Percentiles rank a stretch among this genome's conserved stretches.
Conservation (phyloP, 805 yeast genomes). For the Cyberlindnera veronae region DNA sequence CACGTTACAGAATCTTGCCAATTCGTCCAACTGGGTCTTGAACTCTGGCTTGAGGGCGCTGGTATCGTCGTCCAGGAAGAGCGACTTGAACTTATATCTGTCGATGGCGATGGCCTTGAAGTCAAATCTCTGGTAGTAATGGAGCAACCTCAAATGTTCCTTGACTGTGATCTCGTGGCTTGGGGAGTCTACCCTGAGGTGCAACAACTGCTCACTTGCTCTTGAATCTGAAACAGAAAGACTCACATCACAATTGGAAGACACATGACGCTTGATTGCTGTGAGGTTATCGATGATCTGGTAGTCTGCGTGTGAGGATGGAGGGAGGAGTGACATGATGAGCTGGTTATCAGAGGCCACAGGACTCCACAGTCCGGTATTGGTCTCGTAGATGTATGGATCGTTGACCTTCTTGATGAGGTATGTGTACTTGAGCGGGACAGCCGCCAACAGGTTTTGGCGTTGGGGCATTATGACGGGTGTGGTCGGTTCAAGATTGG, state of each 20-base stretch:
- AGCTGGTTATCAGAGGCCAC: slow-evolving; percentile 15
- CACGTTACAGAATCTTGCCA: slow-evolving; percentile 42
- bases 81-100: slow-evolving; percentile 9
- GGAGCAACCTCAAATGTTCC: slow-evolving; percentile 33
- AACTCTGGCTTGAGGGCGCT: slow-evolving; percentile 11
- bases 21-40: slow-evolving; percentile 31
- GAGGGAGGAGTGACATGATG: slow-evolving; percentile 5
- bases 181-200: slow-evolving; percentile 21
- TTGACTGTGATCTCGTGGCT: slow-evolving; percentile 27
- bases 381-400: slow-evolving; percentile 19
- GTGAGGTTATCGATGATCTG: slow-evolving; percentile 23
- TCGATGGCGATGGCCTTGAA: slow-evolving; percentile 19
- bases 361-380: slow-evolving; percentile 20
- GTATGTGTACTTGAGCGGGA: slow-evolving; percentile 24
- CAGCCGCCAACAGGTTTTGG: slow-evolving; percentile 6
- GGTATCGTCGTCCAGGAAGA: slow-evolving; percentile 4
- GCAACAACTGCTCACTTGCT: slow-evolving; percentile 10
- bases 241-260: background rate
- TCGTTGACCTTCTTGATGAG: slow-evolving; percentile 10
- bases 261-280: background rate
- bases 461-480: background rate
- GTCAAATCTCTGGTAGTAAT: slow-evolving; percentile 33
- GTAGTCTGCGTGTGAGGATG: slow-evolving; percentile 2
- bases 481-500: background rate
- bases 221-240: slow-evolving; percentile 14